Evolutionary conservation across 2,329 filamentous ascomycete genomes (phyloP).

Genomic region (Sarocladium strictum): DNA sequence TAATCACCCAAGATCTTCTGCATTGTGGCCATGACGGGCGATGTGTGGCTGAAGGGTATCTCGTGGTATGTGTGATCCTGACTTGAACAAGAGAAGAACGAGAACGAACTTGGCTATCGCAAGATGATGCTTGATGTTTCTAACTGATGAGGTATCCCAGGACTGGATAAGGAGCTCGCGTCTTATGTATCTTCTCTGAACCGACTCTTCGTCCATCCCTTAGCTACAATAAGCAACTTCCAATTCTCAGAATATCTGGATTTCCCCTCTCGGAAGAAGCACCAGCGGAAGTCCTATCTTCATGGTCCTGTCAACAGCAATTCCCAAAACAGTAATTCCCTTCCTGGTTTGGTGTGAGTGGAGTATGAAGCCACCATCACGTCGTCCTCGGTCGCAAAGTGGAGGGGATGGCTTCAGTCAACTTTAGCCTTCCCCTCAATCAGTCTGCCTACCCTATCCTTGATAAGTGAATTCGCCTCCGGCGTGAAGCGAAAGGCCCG

Average conservation of each 20-base stretch:
- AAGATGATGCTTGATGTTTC: background rate
- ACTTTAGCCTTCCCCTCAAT: no score
- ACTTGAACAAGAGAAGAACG: background rate
- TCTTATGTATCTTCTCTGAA: background rate
- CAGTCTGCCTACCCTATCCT: no score
- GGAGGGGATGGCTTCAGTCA: no score
- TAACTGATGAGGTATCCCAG: background rate
- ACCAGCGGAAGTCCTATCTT: background rate
- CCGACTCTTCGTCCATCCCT: background rate
- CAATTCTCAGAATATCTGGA: no score
- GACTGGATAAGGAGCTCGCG: background rate
- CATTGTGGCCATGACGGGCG: constrained; percentile 14
- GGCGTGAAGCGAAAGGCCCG: no score
- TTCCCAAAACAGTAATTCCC: constrained; percentile 2
- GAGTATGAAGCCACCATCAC: background rate
- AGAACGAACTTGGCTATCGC: background rate
- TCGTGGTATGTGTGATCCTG: no score
- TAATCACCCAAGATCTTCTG: constrained; percentile 44
- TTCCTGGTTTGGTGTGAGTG: background rate
- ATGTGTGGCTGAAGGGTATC: background rate
- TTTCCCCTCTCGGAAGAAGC: background rate
- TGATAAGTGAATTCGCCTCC: no score
- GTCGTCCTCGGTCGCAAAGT: no score
- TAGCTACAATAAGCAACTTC: background rate
- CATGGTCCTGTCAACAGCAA: background rate